Evolutionary conservation across 1,139 yeast species (phyloP).

Genomic region (Candida freyschussii): DNA sequence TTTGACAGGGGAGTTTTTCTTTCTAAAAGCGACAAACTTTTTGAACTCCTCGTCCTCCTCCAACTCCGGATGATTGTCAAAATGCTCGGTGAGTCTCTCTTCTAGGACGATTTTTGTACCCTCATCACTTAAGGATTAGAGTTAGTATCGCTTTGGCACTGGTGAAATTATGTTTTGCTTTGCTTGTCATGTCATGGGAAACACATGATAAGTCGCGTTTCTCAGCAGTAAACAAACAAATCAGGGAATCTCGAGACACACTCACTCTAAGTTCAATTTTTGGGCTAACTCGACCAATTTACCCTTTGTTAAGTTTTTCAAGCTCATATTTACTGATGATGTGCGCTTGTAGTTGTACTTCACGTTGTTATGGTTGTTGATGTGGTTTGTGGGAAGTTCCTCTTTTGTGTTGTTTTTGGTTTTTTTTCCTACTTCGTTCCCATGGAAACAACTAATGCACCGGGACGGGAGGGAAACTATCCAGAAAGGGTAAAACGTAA

Average conservation of each 20-base stretch:
- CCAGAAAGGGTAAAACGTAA: conserved; percentile 15
- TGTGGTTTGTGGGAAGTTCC: conserved; percentile 2
- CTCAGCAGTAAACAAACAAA: conserved; percentile 20
- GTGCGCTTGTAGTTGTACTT: background rate
- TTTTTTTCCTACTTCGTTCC: background rate
- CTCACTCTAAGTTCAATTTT: conserved; percentile 31
- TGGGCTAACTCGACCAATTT: conserved; percentile 32
- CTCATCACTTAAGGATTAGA: conserved; percentile 24
- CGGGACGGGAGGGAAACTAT: background rate
- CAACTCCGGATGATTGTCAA: conserved; percentile 29
- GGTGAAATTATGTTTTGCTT: no score
- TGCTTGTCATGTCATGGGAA: no score
- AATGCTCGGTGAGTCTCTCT: conserved; percentile 24
- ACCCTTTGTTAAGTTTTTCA: conserved; percentile 31
- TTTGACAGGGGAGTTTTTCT: conserved; percentile 24
- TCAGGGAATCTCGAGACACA: conserved; percentile 23
- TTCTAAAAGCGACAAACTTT: conserved; percentile 25
- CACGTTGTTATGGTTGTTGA: background rate
- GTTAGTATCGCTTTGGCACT: no score
- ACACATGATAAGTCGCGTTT: no score
- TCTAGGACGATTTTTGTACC: conserved; percentile 28
- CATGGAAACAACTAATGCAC: background rate
- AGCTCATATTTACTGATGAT: conserved; percentile 23
- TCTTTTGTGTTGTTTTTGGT: conserved; percentile 5
- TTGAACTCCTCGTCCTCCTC: conserved; percentile 22